Percentiles rank a stretch among this genome's conserved stretches.
These are phyloP conservation scores for Calycina marina DNA, from an alignment of 2,329 filamentous ascomycete species.

Conservation along the genomic window DNA sequence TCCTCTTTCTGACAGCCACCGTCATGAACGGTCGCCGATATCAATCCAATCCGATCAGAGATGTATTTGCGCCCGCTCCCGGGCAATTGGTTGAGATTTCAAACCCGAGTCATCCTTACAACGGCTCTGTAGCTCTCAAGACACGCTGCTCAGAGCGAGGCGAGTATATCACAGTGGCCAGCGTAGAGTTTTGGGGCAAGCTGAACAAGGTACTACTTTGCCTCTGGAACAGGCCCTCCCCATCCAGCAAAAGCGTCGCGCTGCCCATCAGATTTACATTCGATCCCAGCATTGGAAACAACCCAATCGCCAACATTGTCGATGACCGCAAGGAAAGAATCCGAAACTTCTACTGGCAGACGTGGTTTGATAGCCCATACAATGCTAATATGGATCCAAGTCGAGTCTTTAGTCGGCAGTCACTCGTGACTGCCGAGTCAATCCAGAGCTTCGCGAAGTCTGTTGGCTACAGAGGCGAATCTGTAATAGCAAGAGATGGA, in stretches of 20 bases:
- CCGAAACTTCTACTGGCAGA: slow-evolving; percentile 94
- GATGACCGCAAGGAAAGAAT: slow-evolving; percentile 85
- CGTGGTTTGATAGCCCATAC: slow-evolving; percentile 52
- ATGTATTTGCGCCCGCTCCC: not conserved
- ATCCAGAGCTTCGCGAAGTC: not conserved
- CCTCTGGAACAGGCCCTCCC: not conserved
- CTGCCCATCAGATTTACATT: slow-evolving; percentile 61
- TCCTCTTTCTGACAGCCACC: not conserved
- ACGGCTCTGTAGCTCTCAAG: not conserved
- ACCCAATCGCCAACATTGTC: slow-evolving; percentile 69
- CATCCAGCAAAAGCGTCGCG: not conserved
- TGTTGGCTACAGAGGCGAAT: slow-evolving; percentile 22
- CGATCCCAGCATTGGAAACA: slow-evolving; percentile 52
- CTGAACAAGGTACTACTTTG: not conserved
- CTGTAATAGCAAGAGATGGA: slow-evolving; percentile 31
- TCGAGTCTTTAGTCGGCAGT: not conserved
- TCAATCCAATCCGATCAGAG: slow-evolving; percentile 1
- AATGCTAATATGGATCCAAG: not conserved
- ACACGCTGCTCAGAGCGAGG: not conserved
- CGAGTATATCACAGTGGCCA: not conserved
- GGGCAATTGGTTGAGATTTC: not conserved
- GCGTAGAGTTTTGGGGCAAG: not conserved
- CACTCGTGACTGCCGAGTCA: not conserved
- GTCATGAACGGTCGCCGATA: slow-evolving; percentile 1
- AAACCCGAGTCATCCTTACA: not conserved